Evolutionary conservation across 306 rosid species (phyloP).

Genomic region (Trifolium dubium): DNA sequence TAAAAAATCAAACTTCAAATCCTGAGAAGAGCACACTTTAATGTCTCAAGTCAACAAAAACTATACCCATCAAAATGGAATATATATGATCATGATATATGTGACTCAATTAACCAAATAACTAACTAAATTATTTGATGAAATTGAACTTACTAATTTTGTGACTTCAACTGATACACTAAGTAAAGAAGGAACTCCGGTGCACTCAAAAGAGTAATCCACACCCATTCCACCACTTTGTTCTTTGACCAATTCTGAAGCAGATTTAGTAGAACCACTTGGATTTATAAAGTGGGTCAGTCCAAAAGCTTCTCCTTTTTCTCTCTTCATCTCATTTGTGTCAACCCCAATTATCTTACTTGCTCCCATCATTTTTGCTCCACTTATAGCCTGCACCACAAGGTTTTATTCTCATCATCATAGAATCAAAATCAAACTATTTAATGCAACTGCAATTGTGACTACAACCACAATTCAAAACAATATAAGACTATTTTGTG

Average conservation of each 20-base stretch:
- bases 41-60: too few relatives aligned
- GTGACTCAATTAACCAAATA: neutral
- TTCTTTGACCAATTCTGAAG: conserved; percentile 49
- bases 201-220: conserved; percentile 64
- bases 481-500: neutral
- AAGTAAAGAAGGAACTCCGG: conserved; percentile 47
- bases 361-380: conserved; percentile 54
- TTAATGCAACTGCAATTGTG: neutral
- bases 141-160: conserved; percentile 47
- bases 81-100: neutral
- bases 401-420: neutral
- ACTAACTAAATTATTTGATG: neutral
- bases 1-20: too few relatives aligned
- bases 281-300: conserved; percentile 58
- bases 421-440: neutral
- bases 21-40: too few relatives aligned
- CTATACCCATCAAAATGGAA: too few relatives aligned
- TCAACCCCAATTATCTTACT: conserved; percentile 57
- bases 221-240: conserved; percentile 58
- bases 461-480: neutral
- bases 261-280: conserved; percentile 30
- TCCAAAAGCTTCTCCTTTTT: conserved; percentile 56
- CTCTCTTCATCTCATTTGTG: conserved; percentile 49
- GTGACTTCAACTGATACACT: conserved; percentile 54
- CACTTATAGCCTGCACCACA: conserved; percentile 48